phyloP scores from a whole-genome alignment of 2,329 filamentous ascomycete genomes.

The Cladosporium sphaerospermum region DNA sequence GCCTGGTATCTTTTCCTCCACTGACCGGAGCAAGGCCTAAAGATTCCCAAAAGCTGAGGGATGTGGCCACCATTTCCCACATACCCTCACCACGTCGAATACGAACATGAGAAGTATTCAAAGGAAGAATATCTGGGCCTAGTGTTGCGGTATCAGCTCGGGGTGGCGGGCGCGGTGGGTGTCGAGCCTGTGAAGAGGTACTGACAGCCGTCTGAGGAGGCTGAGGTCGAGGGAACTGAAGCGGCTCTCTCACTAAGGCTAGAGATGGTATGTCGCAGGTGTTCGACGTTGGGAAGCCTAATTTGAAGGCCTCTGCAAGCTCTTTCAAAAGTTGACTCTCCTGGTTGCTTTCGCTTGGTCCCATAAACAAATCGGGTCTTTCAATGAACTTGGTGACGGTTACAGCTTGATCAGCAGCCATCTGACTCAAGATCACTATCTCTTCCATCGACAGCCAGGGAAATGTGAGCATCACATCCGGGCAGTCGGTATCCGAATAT shows the following conservation, averaged over 20 bases:
- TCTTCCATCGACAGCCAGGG: constrained; percentile 19
- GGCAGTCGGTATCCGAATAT: too few relatives aligned
- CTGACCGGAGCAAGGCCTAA: constrained; percentile 66
- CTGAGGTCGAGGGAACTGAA: constrained; percentile 11
- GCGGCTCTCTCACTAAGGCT: constrained; percentile 22
- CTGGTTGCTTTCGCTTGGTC: neutral
- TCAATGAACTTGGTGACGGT: neutral
- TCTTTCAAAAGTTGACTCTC: neutral
- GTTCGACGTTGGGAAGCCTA: neutral
- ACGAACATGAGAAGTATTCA: constrained; percentile 65
- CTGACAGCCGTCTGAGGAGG: constrained; percentile 15
- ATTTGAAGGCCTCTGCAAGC: neutral
- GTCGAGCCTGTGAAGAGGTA: constrained; percentile 13
- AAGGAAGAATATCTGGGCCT: constrained; percentile 37
- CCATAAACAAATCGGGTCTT: neutral
- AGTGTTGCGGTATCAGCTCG: constrained; percentile 22
- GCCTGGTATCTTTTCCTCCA: constrained; percentile 64
- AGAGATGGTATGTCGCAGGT: constrained; percentile 23
- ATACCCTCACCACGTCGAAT: constrained; percentile 63
- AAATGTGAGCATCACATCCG: constrained; percentile 16
- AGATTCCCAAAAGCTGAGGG: constrained; percentile 74
- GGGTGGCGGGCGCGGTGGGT: constrained; percentile 27
- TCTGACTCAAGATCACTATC: constrained; percentile 28
- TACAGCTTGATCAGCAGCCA: constrained; percentile 28
- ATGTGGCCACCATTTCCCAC: constrained; percentile 68